Percentiles rank a stretch among this genome's conserved stretches.
Conservation (phyloP, 2,329 filamentous ascomycete genomes). For the Nemania sp. region DNA sequence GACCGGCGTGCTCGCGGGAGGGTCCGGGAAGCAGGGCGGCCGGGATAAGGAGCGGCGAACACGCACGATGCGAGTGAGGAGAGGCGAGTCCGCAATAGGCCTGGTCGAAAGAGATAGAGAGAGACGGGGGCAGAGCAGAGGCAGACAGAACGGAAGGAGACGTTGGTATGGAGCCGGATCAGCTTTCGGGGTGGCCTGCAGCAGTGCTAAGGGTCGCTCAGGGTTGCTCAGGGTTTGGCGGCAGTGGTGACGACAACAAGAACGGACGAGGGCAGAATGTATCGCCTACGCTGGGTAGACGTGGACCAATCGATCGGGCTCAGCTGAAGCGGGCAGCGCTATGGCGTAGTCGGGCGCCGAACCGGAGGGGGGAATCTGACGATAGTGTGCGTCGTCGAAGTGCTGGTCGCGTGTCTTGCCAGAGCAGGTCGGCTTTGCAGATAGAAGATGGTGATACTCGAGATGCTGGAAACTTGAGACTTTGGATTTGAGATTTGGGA, state of each 20-base stretch:
- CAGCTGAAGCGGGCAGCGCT: conserved; percentile 4
- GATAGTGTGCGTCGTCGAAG: neutral
- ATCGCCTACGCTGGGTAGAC: neutral
- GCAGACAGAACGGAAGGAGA: no score
- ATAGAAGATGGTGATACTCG: neutral
- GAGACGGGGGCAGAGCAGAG: no score
- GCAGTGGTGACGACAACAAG: neutral
- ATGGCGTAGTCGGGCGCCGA: conserved; percentile 11
- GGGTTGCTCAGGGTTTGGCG: no score
- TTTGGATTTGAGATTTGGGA: no score
- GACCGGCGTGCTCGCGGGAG: conserved; percentile 21
- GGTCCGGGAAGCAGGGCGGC: neutral
- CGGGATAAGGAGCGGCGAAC: no score
- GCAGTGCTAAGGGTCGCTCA: no score
- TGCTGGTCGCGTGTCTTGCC: conserved; percentile 21
- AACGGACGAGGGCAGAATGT: neutral
- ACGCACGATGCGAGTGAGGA: no score
- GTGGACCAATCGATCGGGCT: conserved; percentile 18
- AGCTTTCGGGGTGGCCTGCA: no score
- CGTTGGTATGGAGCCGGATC: no score
- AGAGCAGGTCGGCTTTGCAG: conserved; percentile 5
- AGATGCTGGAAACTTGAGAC: no score
- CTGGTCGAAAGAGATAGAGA: no score
- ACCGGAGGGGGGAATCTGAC: conserved; percentile 5
- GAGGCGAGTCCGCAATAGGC: no score